Base-by-base conservation (phyloP, 805 yeast genomes). In the Cyberlindnera mycetangii region DNA sequence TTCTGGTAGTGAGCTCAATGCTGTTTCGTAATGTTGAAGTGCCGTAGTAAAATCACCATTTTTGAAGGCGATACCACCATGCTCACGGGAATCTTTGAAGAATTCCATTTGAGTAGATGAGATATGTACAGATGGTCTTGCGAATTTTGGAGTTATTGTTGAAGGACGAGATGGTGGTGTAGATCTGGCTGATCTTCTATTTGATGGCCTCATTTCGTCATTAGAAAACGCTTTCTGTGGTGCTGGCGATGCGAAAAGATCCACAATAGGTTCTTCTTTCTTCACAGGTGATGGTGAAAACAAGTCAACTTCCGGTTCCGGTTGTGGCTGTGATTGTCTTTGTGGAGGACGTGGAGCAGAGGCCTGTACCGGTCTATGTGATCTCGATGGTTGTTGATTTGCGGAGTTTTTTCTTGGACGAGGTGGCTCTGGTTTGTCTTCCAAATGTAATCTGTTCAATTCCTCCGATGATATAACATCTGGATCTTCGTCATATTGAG, bases 21-120 rank as follows among this genome's bases (percentile, higher is more conserved):
- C 73, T 32, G 74, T 68, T 25, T 77, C 71, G 59, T 86, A 93
- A 42, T 72, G 71, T 22, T 67, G 73, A 12, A 78, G 68, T 0
- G 99, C 90, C 5, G 68, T 59, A 4, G 79, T 62, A 60, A 84
- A 93, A 61, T 93, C 92, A 16, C 99, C 99, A n/a, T 79, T 74
- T 44, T 78, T 77, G 68, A 81, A 93, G 1, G 80, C 72, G 15
- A 72, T 72, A 7, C 78, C 67, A 6, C 89, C 99, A 20, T 71
- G 71, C 7, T 63, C 65, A 48, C 80, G 78, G 22, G 71, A 68
- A 19, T 73, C 74, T 7, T 70, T 57, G 68, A 68, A 81, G 53
- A 67, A 68, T 24, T 55, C 59, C 45, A 54, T 32, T 27, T 58
- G 59, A 3, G 58, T 55, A 5, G 54, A 38, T 7, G 58, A 49